Percentiles rank a stretch among this genome's conserved stretches.
phyloP scores from a whole-genome alignment of 2,329 filamentous ascomycete species.

The Monosporascus cannonballus region DNA sequence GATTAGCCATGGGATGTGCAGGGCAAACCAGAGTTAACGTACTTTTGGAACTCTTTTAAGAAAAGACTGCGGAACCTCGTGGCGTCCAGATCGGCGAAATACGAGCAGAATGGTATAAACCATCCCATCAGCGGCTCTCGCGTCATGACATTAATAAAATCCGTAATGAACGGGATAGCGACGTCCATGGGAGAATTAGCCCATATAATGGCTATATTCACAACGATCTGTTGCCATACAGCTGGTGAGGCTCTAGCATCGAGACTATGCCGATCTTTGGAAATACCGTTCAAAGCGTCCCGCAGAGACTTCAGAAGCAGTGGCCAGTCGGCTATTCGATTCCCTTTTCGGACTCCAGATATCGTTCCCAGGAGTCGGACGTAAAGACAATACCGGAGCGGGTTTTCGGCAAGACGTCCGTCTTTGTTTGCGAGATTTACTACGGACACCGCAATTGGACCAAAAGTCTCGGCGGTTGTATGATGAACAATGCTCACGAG shows the following conservation, averaged over 20 bases:
- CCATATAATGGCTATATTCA: slow-evolving; percentile 60
- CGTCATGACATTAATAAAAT: slow-evolving; percentile 59
- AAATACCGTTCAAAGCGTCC: slow-evolving; percentile 43
- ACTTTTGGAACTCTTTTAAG: slow-evolving; percentile 75
- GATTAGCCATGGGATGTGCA: slow-evolving; percentile 17
- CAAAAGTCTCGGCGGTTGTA: slow-evolving; percentile 67
- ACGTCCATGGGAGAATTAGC: slow-evolving; percentile 74
- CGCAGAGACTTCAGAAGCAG: slow-evolving; percentile 52
- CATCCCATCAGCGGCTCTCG: slow-evolving; percentile 59
- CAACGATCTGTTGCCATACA: slow-evolving; percentile 54
- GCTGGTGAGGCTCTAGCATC: slow-evolving; percentile 25
- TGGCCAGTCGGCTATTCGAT: slow-evolving; percentile 67
- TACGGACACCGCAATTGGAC: slow-evolving; percentile 58
- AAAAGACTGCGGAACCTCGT: slow-evolving; percentile 75
- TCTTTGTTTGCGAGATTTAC: slow-evolving; percentile 42
- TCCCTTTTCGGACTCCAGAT: slow-evolving; percentile 75
- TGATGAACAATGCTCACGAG: slow-evolving; percentile 80
- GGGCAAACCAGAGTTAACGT: slow-evolving; percentile 17
- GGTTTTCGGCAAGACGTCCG: slow-evolving; percentile 23
- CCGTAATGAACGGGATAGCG: slow-evolving; percentile 62
- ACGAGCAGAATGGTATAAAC: slow-evolving; percentile 82
- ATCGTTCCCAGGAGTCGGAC: slow-evolving; percentile 60
- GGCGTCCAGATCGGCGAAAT: slow-evolving; percentile 67
- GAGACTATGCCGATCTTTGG: slow-evolving; percentile 32
- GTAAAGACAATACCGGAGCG: slow-evolving; percentile 41